Conservation (phyloP, 1,284 basidiomycete species). For the Cystobasidium slooffiae region DNA sequence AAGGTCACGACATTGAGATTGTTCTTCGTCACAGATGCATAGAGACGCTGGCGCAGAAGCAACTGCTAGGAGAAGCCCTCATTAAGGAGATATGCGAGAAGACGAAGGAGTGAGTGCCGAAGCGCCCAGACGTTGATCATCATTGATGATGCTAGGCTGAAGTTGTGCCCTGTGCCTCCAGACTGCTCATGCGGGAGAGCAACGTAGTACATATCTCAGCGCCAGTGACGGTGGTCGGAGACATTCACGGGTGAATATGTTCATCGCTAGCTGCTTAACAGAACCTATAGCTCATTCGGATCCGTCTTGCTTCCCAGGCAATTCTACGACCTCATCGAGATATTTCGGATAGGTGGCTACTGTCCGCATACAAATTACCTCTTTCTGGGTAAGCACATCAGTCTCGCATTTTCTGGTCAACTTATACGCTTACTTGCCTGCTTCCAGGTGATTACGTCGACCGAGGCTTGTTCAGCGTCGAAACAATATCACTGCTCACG, state of each 20-base stretch:
- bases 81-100: constrained; percentile 97
- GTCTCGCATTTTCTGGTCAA: not conserved
- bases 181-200: constrained; percentile 94
- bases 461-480: constrained; percentile 94
- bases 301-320: constrained; percentile 65
- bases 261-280: not conserved
- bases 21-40: constrained; percentile 56
- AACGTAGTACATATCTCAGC: constrained; percentile 98
- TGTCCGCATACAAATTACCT: constrained; percentile 97
- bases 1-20: not conserved
- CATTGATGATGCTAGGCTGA: not conserved
- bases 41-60: constrained; percentile 83
- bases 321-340: constrained; percentile 99
- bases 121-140: not conserved
- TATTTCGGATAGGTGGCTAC: constrained; percentile 97
- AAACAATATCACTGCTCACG: constrained; percentile 95
- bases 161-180: constrained; percentile 22
- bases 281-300: not conserved
- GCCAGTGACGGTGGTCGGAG: constrained; percentile 98
- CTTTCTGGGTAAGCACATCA: constrained; percentile 65
- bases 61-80: constrained; percentile 87
- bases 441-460: constrained; percentile 91
- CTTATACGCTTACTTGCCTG: not conserved
- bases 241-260: constrained; percentile 86
- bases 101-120: constrained; percentile 71